These are phyloP conservation scores for Poterioochromonas sp. DNA, from an alignment of 352 stramenopile species.

Conservation along the genomic window DNA sequence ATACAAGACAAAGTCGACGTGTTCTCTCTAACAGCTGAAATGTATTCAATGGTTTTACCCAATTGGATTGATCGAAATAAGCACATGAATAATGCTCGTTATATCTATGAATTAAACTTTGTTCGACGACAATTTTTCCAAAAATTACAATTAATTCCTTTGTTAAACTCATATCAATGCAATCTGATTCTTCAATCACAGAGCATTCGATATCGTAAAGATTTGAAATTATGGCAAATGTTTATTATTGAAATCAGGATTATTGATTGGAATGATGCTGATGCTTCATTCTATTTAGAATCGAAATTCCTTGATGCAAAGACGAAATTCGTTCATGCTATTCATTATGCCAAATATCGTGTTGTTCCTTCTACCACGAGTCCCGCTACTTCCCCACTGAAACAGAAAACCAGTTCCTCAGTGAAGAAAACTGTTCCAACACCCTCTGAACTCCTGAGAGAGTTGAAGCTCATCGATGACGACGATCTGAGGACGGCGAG, in stretches of 20 bases:
- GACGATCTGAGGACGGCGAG: too few species aligned
- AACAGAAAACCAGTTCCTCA: too few species aligned
- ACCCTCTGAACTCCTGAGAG: too few species aligned
- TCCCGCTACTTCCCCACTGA: too few species aligned
- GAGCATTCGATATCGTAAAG: neutral
- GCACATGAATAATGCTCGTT: neutral
- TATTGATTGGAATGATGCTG: neutral
- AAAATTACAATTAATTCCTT: neutral
- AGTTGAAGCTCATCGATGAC: too few species aligned
- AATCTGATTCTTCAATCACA: neutral
- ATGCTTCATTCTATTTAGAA: neutral
- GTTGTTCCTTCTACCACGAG: too few species aligned
- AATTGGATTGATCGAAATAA: neutral
- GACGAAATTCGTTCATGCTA: neutral
- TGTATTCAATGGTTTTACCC: too few species aligned
- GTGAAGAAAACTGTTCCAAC: too few species aligned
- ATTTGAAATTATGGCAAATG: neutral
- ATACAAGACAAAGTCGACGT: too few species aligned
- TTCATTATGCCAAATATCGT: neutral
- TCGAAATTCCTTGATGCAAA: neutral
- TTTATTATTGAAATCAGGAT: neutral
- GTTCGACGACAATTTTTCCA: neutral
- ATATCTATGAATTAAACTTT: neutral
- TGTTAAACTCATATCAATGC: neutral
- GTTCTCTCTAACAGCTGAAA: too few species aligned